Evolutionary conservation across 176 grass and related monocot species (phyloP), one percentile per base, ranked within the genome.

Genomic region (Eleusine indica): DNA sequence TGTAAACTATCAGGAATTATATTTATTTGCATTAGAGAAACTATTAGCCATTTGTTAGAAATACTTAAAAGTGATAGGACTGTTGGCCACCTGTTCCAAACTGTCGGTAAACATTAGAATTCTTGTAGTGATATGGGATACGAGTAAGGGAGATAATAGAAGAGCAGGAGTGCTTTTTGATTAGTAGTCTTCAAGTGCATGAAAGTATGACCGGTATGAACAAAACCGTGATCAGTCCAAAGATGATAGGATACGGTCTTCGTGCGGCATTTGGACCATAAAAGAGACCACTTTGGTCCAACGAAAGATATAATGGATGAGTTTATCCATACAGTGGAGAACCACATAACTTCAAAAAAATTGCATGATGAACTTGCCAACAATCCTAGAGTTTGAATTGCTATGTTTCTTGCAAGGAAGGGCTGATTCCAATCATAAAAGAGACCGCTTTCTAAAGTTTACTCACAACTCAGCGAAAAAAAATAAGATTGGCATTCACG

Each of bases 91-190:
- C 25, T 25, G 25, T 25, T 25, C 25, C 25, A 25, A 25, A 25
- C 25, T 25, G 25, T 25, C 25, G 25, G 25, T 25, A 25, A 25
- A 25, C 25, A 25, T 25, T 25, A 25, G 25, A 25, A 25, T 25
- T 25, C 25, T 25, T 25, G 25, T 25, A 25, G 25, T 25, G 25
- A 30, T 8, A 48, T 30, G 22, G 49, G 70, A 16, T 6, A 30
- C 44, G 29, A 16, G 70, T 49, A 49, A 73, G 14, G n/a, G 44
- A 73, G 2, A 73, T 73, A 22, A 49, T 51, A 73, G 70, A 72
- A 29, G 70, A 72, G 43, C 42, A 73, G 13, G 71, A 46, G 5
- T 32, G n/a, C 14, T 73, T 73, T 17, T 17, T 14, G 1, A 51
- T 73, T 32, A 9, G 2, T 21, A 51, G 30, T 9, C 22, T 73